Conservation (phyloP, 257 asterid genomes). For the Salvia rosmarinus region DNA sequence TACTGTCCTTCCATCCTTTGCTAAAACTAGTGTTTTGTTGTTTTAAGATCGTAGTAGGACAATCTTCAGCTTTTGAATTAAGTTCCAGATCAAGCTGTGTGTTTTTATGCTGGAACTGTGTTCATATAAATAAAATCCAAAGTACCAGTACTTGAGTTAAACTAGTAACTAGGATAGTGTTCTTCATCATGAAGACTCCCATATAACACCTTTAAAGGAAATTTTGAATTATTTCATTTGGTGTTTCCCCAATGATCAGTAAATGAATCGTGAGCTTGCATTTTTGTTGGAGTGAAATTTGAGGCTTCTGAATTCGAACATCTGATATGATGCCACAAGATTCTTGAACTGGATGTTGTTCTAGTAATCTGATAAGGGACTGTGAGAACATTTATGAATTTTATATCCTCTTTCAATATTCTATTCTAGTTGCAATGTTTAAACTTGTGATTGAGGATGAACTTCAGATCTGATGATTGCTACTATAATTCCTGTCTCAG, state of each 20-base stretch:
- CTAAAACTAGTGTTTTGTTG: not conserved
- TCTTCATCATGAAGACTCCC: not conserved
- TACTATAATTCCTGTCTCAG: slow-evolving; percentile 39
- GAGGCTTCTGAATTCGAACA: not conserved
- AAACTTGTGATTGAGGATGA: not conserved
- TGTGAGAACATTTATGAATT: too few species aligned
- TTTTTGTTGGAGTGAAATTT: not conserved
- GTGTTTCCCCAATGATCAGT: not conserved
- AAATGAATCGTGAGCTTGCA: not conserved
- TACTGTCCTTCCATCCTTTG: not conserved
- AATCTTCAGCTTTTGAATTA: too few species aligned
- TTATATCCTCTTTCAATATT: too few species aligned
- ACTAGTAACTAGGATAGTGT: not conserved
- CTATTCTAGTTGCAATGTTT: not conserved
- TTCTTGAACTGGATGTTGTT: slow-evolving; percentile 8
- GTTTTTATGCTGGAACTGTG: too few species aligned
- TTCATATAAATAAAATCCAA: too few species aligned
- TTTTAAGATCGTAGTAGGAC: not conserved
- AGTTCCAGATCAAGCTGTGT: too few species aligned
- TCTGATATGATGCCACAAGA: not conserved
- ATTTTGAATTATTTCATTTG: not conserved
- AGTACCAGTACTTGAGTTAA: too few species aligned
- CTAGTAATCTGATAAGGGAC: not conserved
- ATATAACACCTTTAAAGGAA: not conserved
- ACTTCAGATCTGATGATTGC: slow-evolving; percentile 19